Evolutionary conservation across 2,329 filamentous ascomycete species (phyloP).

Genomic region (Diaporthe amygdali): DNA sequence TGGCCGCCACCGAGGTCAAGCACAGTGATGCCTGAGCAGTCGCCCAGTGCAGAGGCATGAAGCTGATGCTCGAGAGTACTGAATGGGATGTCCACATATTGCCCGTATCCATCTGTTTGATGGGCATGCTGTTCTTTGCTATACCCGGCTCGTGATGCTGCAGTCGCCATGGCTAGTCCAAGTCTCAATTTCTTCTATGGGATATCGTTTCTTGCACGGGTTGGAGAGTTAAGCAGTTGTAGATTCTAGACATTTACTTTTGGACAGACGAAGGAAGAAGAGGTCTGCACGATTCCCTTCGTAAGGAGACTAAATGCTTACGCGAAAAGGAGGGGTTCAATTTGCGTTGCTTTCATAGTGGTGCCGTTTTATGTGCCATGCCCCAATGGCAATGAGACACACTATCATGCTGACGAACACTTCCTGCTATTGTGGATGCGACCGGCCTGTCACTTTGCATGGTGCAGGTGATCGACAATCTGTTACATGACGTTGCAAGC

Average conservation of each 20-base stretch:
- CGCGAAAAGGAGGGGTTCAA: neutral
- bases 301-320: no score
- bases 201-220: no score
- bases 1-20: conserved; percentile 39
- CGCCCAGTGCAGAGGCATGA: conserved; percentile 29
- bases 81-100: neutral
- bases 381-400: neutral
- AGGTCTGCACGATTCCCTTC: neutral
- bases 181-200: no score
- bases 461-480: neutral
- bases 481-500: neutral
- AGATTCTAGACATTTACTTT: neutral
- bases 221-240: no score
- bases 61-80: conserved; percentile 13
- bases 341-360: neutral
- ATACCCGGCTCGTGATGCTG: neutral
- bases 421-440: neutral
- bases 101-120: conserved; percentile 9
- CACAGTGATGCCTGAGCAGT: conserved; percentile 32
- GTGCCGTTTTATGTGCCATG: neutral
- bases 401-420: neutral
- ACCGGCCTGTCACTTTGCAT: no score
- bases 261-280: neutral
- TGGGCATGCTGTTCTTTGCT: conserved; percentile 21
- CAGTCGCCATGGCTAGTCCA: neutral